A percentile compares a stretch with the other conserved stretches of the same genome.
Evolutionary conservation across 2,329 filamentous ascomycete genomes (phyloP).

Genomic region (Aschersonia sp.): DNA sequence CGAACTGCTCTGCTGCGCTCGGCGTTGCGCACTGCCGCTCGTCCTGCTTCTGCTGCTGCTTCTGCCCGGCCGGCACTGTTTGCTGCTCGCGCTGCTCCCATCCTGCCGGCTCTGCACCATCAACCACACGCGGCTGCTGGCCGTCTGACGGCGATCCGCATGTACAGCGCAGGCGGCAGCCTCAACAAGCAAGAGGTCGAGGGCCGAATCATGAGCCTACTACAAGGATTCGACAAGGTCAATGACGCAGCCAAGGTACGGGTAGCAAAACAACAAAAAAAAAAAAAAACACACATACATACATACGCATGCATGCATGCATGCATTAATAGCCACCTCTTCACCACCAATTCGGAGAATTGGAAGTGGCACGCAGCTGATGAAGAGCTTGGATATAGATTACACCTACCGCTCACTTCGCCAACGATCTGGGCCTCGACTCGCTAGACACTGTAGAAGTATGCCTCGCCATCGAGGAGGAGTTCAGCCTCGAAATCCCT

Average conservation of each 20-base stretch:
- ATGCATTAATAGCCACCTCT: not conserved
- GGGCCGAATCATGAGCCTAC: constrained; percentile 78
- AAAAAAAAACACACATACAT: not conserved
- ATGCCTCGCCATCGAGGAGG: constrained; percentile 98
- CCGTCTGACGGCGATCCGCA: constrained; percentile 36
- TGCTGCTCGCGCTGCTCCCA: constrained; percentile 40
- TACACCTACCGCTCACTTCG: constrained; percentile 72
- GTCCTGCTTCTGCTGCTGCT: constrained; percentile 22
- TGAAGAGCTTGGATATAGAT: constrained; percentile 40
- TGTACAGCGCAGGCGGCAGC: constrained; percentile 72
- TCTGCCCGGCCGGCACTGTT: constrained; percentile 14
- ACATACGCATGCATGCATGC: not conserved
- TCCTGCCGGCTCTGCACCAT: constrained; percentile 15
- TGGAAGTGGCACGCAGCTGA: not conserved
- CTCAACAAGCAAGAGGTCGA: constrained; percentile 76
- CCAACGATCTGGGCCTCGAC: constrained; percentile 93
- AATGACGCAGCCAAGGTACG: constrained; percentile 49
- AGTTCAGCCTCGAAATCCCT: constrained; percentile 86
- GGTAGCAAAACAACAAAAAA: constrained; percentile 4
- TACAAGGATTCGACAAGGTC: constrained; percentile 97
- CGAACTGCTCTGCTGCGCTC: constrained; percentile 74
- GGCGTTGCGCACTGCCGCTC: constrained; percentile 26
- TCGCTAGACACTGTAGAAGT: constrained; percentile 98
- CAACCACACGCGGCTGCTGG: constrained; percentile 16
- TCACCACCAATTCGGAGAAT: not conserved